These are phyloP conservation scores for Ascochyta viciae-villosae DNA, from an alignment of 2,329 filamentous ascomycete species.

Conservation along the genomic window DNA sequence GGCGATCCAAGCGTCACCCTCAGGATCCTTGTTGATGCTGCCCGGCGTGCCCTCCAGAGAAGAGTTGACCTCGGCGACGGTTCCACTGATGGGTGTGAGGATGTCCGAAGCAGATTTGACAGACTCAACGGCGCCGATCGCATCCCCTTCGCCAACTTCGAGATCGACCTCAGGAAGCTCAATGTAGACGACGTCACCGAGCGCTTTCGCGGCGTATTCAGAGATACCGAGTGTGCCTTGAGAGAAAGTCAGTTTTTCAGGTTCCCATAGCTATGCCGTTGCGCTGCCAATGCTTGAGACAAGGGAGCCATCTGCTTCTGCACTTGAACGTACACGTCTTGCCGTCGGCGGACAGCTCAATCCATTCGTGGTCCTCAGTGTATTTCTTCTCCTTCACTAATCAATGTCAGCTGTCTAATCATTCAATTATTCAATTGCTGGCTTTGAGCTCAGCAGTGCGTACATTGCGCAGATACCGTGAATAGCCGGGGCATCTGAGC, in stretches of 20 bases:
- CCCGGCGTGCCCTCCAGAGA: slow-evolving; percentile 83
- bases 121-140: slow-evolving; percentile 93
- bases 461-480: slow-evolving; percentile 48
- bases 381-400: slow-evolving; percentile 78
- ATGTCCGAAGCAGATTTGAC: slow-evolving; percentile 99
- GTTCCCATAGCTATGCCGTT: not conserved
- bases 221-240: slow-evolving; percentile 81
- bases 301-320: not conserved
- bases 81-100: slow-evolving; percentile 83
- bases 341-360: slow-evolving; percentile 83
- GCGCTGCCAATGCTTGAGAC: not conserved
- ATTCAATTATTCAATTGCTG: slow-evolving; percentile 3
- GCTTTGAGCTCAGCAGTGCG: slow-evolving; percentile 9
- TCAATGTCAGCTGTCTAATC: slow-evolving; percentile 21
- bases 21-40: slow-evolving; percentile 87
- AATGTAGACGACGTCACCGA: slow-evolving; percentile 97
- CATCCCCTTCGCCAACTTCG: slow-evolving; percentile 76
- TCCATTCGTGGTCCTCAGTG: slow-evolving; percentile 98
- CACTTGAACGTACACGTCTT: slow-evolving; percentile 69
- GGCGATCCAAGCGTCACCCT: slow-evolving; percentile 91
- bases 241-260: slow-evolving; percentile 9
- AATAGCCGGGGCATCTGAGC: slow-evolving; percentile 45
- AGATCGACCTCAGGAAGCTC: slow-evolving; percentile 81
- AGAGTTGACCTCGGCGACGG: slow-evolving; percentile 75
- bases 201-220: slow-evolving; percentile 85